These are phyloP conservation scores for Calocybe indica DNA, from an alignment of 768 basidiomycete species.

Conservation along the genomic window DNA sequence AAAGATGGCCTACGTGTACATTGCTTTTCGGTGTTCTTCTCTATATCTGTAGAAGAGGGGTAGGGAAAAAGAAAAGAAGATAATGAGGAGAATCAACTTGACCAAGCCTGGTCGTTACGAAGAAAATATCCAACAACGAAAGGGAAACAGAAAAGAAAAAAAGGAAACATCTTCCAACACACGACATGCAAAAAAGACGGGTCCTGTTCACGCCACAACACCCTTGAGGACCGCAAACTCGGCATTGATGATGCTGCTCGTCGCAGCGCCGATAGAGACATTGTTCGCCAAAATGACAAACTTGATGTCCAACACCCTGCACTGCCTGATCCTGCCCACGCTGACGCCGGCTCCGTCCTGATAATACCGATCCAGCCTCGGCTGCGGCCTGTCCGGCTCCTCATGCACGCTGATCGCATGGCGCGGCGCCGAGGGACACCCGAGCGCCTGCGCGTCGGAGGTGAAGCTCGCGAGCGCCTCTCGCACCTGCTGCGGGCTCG, in stretches of 20 bases:
- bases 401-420: conserved; percentile 90
- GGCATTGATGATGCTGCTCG: conserved; percentile 95
- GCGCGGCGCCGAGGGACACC: conserved; percentile 80
- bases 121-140: no score
- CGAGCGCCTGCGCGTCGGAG: conserved; percentile 67
- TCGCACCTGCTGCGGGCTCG: conserved; percentile 81
- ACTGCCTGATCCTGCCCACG: conserved; percentile 88
- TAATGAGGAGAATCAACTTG: no score
- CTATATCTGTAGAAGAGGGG: no score
- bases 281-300: conserved; percentile 93
- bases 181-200: no score
- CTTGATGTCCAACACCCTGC: conserved; percentile 91
- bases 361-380: conserved; percentile 83
- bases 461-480: conserved; percentile 73
- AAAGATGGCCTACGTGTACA: no score
- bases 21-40: no score
- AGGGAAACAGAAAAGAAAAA: no score
- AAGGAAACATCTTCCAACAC: no score
- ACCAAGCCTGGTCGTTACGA: no score
- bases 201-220: conserved; percentile 2
- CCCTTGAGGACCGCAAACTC: conserved; percentile 88
- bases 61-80: no score
- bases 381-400: conserved; percentile 89
- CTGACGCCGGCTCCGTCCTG: conserved; percentile 89
- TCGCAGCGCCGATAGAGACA: conserved; percentile 93